These are phyloP conservation scores for Hericium alpestre DNA, from an alignment of 768 basidiomycete genomes.

Conservation along the genomic window DNA sequence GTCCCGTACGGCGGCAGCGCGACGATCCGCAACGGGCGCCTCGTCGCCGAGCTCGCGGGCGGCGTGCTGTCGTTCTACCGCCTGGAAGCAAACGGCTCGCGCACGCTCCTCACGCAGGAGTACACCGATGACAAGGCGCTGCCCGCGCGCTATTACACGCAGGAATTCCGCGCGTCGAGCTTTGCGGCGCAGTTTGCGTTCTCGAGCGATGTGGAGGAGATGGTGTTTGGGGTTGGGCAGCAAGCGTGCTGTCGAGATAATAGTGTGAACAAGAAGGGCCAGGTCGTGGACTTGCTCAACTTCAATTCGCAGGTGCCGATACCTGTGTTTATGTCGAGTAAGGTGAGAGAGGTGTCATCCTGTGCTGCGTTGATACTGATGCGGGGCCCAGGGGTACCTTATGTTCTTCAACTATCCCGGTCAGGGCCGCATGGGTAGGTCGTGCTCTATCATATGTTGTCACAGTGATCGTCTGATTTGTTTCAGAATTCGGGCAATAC, in stretches of 20 bases:
- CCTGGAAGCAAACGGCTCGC: not conserved
- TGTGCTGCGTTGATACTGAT: not conserved
- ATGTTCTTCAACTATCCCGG: not conserved
- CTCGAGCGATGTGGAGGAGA: not conserved
- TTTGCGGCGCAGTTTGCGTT: not conserved
- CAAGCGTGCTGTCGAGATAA: not conserved
- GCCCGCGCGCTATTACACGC: not conserved
- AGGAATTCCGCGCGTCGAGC: not conserved
- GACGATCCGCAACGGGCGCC: not conserved
- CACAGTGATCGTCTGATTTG: not conserved
- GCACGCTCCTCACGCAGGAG: not conserved
- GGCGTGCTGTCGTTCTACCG: not conserved
- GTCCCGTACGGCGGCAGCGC: not conserved
- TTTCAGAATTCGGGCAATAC: not conserved
- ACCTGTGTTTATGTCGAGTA: not conserved
- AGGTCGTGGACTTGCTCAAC: not conserved
- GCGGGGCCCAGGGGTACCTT: not conserved
- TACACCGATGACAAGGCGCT: not conserved
- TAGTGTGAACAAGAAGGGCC: not conserved
- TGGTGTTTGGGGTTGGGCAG: not conserved
- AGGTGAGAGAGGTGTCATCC: not conserved
- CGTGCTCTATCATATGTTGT: not conserved
- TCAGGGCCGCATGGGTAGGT: not conserved
- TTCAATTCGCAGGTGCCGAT: not conserved
- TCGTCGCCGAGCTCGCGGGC: not conserved